phyloP scores from a whole-genome alignment of 495 filamentous ascomycete genomes.

The Penicillium nucicola region DNA sequence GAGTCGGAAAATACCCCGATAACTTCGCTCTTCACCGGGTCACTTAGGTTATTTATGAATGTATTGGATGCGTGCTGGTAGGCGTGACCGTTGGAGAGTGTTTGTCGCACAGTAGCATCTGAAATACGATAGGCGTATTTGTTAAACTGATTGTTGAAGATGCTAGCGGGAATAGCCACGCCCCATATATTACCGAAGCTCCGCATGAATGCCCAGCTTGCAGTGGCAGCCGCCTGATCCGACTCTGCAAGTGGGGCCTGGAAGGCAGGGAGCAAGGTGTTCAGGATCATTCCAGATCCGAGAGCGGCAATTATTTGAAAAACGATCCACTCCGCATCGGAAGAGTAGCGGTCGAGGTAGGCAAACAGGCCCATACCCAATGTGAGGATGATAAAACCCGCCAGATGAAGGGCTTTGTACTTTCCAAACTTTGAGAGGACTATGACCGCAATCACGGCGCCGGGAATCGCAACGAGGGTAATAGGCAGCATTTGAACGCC shows the following conservation, averaged over 20 bases:
- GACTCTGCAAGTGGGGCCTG: conserved; percentile 35
- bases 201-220: background rate
- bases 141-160: conserved; percentile 2
- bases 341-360: conserved; percentile 23
- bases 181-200: conserved; percentile 1
- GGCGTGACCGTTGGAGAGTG: background rate
- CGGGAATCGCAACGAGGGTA: conserved; percentile 27
- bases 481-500: conserved; percentile 40
- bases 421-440: conserved; percentile 39
- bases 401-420: conserved; percentile 43
- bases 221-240: background rate
- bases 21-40: background rate
- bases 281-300: conserved; percentile 30
- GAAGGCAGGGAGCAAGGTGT: conserved; percentile 33
- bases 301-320: conserved; percentile 27
- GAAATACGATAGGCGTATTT: background rate
- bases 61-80: background rate
- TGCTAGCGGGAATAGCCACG: background rate
- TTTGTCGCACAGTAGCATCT: background rate
- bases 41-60: background rate
- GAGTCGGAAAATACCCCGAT: conserved; percentile 1
- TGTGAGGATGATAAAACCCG: conserved; percentile 34
- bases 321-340: conserved; percentile 12
- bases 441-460: conserved; percentile 24
- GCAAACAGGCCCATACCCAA: conserved; percentile 43